These are phyloP conservation scores for Cerioporus squamosus DNA, from an alignment of 1,284 basidiomycete species.

Conservation along the genomic window DNA sequence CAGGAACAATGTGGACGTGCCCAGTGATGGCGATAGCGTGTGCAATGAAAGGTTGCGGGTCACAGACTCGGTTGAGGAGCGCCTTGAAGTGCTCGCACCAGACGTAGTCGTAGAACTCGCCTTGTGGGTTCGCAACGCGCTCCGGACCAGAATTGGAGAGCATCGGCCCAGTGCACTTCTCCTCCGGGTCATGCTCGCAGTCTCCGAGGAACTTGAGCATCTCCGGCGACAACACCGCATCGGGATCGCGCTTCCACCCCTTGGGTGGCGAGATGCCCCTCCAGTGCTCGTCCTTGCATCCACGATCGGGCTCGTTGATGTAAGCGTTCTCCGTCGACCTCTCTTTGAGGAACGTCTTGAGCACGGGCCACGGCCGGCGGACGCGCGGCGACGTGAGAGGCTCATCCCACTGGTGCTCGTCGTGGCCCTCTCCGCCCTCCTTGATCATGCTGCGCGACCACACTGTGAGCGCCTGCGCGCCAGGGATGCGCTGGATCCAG, in stretches of 20 bases:
- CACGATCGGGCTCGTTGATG: constrained; percentile 19
- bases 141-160: neutral
- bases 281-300: constrained; percentile 21
- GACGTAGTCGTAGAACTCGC: constrained; percentile 7
- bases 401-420: constrained; percentile 14
- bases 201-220: constrained; percentile 1
- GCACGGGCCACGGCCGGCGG: constrained; percentile 30
- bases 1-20: neutral
- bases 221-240: neutral
- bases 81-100: constrained; percentile 21
- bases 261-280: neutral
- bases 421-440: constrained; percentile 33
- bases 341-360: constrained; percentile 13
- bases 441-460: constrained; percentile 43
- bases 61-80: neutral
- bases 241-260: neutral
- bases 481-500: constrained; percentile 29
- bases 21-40: neutral
- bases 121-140: neutral
- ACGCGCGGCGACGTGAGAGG: constrained; percentile 26
- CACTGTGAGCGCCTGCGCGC: constrained; percentile 30
- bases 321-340: neutral
- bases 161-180: constrained; percentile 10
- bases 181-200: constrained; percentile 2
- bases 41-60: neutral